phyloP scores from a whole-genome alignment of 768 basidiomycete species.

The Boletus subparvulus region DNA sequence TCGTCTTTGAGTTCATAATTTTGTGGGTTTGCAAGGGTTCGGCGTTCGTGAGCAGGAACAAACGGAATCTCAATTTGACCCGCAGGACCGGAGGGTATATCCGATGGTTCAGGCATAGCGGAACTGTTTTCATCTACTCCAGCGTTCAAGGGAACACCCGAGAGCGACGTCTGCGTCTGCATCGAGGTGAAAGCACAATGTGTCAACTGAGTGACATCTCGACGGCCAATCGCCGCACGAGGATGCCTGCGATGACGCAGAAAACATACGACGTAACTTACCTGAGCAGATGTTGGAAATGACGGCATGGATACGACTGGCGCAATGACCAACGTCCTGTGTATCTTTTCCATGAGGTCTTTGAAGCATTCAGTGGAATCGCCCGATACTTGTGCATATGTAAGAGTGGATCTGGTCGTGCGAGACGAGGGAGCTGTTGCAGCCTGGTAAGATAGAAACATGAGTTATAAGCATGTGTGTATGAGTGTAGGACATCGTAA shows the following conservation, averaged over 20 bases:
- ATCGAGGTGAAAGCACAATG: not conserved
- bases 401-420: constrained; percentile 11
- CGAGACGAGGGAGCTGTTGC: not conserved
- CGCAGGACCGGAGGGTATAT: constrained; percentile 30
- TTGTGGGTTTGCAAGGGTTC: constrained; percentile 13
- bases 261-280: constrained; percentile 19
- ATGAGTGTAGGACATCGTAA: not conserved
- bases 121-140: not conserved
- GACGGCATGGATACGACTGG: constrained; percentile 46
- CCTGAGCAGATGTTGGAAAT: constrained; percentile 6
- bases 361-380: constrained; percentile 39
- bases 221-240: not conserved
- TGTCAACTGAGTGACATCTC: constrained; percentile 3
- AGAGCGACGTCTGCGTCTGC: constrained; percentile 6
- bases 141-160: not conserved
- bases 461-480: constrained; percentile 13
- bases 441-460: constrained; percentile 10
- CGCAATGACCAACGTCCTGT: constrained; percentile 59
- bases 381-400: constrained; percentile 1
- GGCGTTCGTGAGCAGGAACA: constrained; percentile 65
- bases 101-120: constrained; percentile 1
- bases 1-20: constrained; percentile 45
- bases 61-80: constrained; percentile 75
- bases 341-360: constrained; percentile 63
- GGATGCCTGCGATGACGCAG: not conserved